Evolutionary conservation across 1,139 yeast genomes (phyloP), one percentile per base, ranked within the genome.

Genomic region (Taiozyma sp.): DNA sequence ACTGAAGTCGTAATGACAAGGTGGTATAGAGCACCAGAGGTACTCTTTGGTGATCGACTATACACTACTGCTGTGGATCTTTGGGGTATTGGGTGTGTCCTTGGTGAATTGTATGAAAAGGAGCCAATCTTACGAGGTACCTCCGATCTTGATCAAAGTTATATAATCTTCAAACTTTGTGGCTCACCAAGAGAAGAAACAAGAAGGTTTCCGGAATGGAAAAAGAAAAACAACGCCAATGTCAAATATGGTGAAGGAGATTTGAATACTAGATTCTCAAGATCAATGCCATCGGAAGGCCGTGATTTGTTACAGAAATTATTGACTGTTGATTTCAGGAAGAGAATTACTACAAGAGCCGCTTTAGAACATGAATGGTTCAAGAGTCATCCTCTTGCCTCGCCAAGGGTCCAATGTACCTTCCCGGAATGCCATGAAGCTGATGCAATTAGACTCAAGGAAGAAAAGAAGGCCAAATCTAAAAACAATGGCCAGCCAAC

Each of bases 11-110:
- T 93, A 4, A 98, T 93, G 27, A 93, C 99, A 0, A 73, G 99
- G 60, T 93, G 99, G 99, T 93, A 95, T 68, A 76, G 99, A 53
- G 96, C 99, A 0, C 99, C 98, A 0, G 97, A 93, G 67, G 75
- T 93, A 24, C 76, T 93, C 27, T 70, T 93, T 50, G 97, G 97
- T 2, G 96, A 91, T 60, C 75, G 87, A 55, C 75, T 79, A 54
- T 93, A 93, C 65, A 91, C 98, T 3, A 88, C 97, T 0, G 96
- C 98, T 0, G 92, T 93, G 22, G 63, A 93, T 69, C 78, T 93
- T 70, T 93, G 99, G 99, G 98, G 98, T 1, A 81, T 89, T 13
- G 99, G 99, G 2, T 95, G 99, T 70, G 96, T 95, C 0, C 84
- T 95, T 68, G 99, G 91, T 0, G 99, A 95, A 67, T 75, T 92